Conservation (phyloP, 169 alveolate genomes). For the Plasmodium fragile region DNA sequence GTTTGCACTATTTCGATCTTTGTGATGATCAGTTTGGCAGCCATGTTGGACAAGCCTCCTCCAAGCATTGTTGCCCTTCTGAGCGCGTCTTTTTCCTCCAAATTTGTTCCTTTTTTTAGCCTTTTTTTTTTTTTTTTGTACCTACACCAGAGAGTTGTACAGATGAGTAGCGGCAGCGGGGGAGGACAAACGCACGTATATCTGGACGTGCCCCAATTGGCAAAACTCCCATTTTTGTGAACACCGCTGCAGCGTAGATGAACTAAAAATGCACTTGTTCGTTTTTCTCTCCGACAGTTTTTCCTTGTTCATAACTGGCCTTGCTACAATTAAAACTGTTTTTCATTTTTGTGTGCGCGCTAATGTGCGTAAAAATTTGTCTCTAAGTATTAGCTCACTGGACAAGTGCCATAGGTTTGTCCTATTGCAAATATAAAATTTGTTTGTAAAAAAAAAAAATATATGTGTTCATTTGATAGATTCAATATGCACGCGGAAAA, state of each 20-base stretch:
- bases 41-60: not conserved
- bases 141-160: not conserved
- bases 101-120: not conserved
- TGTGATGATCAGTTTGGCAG: not conserved
- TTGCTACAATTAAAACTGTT: not conserved
- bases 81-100: not conserved
- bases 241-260: not conserved
- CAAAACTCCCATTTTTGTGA: not conserved
- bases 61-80: not conserved
- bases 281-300: not conserved
- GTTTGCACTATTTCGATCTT: not conserved
- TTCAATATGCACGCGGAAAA: not conserved
- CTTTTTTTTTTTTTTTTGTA: not conserved
- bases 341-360: not conserved
- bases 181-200: not conserved
- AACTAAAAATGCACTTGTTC: not conserved
- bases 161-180: not conserved
- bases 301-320: not conserved
- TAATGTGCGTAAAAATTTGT: not conserved
- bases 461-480: too few species aligned
- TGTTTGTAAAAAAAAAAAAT: not conserved
- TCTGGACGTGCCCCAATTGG: not conserved
- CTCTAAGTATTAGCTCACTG: not conserved
- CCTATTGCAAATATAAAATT: not conserved
- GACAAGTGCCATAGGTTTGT: not conserved